These are phyloP conservation scores for Emydomyces testavorans DNA, from an alignment of 2,329 filamentous ascomycete species.

Conservation along the genomic window DNA sequence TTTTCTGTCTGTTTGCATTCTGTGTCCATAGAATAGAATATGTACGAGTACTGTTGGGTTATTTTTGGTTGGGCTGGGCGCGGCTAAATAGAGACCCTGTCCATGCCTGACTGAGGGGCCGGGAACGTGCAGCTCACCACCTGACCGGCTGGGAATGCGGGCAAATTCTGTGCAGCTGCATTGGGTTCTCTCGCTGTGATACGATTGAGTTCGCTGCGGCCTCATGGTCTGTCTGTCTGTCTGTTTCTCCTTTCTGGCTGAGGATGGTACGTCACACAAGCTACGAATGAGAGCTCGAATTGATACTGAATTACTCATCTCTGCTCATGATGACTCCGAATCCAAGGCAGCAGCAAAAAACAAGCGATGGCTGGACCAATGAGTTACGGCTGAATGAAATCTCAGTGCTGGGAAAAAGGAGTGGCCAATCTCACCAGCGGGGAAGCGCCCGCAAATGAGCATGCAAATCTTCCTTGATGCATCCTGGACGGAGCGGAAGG, in stretches of 20 bases:
- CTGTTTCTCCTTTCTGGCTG: neutral
- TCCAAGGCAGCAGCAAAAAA: too few species aligned
- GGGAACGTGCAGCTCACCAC: neutral
- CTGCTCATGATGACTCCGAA: too few species aligned
- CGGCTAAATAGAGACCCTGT: slow-evolving; percentile 3
- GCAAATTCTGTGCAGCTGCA: neutral
- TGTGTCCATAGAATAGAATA: too few species aligned
- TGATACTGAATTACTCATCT: too few species aligned
- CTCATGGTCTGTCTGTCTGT: neutral
- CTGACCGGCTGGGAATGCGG: neutral
- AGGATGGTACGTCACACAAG: neutral
- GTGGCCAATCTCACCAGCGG: neutral
- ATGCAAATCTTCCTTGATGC: neutral
- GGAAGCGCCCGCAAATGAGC: slow-evolving; percentile 9
- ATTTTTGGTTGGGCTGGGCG: neutral
- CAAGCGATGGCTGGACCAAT: slow-evolving; percentile 10
- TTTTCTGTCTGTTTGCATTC: neutral
- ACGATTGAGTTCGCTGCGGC: neutral
- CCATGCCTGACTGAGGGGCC: neutral
- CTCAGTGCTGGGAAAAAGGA: neutral
- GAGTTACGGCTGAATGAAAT: too few species aligned
- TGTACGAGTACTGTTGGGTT: too few species aligned
- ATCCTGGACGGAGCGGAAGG: neutral
- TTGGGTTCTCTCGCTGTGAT: neutral
- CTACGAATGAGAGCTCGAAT: too few species aligned